Conservation (phyloP, 2,329 filamentous ascomycete genomes). For the Fusarium mundagurra region DNA sequence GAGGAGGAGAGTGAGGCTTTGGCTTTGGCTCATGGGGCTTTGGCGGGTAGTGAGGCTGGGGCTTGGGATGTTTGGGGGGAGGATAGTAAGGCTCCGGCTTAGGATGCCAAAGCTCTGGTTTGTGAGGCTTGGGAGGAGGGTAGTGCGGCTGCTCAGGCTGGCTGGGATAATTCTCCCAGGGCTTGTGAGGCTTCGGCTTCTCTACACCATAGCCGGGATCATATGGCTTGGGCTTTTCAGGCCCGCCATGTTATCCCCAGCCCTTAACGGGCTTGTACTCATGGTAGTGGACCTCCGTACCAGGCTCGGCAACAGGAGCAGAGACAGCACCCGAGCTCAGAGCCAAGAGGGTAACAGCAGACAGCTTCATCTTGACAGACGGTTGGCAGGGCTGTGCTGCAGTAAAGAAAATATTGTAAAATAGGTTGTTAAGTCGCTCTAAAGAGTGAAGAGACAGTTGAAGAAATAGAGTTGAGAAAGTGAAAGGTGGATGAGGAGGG, state of each 20-base stretch:
- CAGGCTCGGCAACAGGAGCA: not conserved
- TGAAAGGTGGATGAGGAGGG: not conserved
- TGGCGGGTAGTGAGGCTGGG: not conserved
- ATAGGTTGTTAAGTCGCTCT: not conserved
- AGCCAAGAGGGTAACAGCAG: conserved; percentile 1
- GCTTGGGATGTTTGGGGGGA: not conserved
- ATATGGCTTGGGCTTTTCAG: not conserved
- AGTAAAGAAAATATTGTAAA: not conserved
- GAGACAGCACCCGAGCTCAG: conserved; percentile 7
- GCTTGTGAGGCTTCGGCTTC: not conserved
- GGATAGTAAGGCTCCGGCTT: not conserved
- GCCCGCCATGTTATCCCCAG: not conserved
- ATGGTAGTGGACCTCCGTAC: not conserved
- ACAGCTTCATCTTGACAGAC: conserved; percentile 17
- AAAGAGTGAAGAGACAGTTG: not conserved
- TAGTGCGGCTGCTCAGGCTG: not conserved
- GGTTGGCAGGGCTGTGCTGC: not conserved
- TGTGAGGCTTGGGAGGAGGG: not conserved
- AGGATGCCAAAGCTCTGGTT: not conserved
- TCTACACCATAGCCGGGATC: not conserved
- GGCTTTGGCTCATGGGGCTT: not conserved
- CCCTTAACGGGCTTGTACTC: not conserved
- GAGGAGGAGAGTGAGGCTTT: not conserved
- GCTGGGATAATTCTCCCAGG: not conserved
- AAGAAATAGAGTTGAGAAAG: not conserved